Conservation (phyloP, 257 asterid species). For the Cordia subcordata region DNA sequence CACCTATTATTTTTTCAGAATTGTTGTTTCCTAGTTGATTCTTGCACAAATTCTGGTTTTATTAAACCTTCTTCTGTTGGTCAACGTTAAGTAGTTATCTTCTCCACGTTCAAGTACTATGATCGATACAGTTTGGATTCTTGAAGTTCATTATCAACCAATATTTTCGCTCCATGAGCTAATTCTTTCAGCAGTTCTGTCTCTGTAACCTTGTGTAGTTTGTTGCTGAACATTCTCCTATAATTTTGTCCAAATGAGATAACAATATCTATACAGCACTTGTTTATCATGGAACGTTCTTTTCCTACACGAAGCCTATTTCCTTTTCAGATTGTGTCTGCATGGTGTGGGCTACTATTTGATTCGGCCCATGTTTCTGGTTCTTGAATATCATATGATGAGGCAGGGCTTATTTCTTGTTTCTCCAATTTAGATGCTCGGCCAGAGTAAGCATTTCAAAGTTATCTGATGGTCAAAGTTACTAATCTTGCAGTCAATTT, state of each 20-base stretch:
- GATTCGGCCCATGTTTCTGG: no score
- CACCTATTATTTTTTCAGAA: no score
- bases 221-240: no score
- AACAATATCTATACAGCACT: no score
- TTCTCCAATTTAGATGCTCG: no score
- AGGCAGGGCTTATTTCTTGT: no score
- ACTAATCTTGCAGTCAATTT: background rate
- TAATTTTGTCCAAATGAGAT: no score
- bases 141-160: background rate
- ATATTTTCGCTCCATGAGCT: background rate
- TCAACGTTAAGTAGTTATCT: background rate
- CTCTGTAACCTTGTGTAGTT: background rate
- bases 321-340: no score
- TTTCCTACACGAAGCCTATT: no score
- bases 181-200: background rate
- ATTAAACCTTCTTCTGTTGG: background rate
- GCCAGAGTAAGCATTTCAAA: background rate
- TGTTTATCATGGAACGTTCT: no score
- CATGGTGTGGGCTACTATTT: no score
- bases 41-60: background rate
- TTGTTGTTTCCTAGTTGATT: slow-evolving; percentile 3
- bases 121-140: background rate
- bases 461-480: slow-evolving; percentile 2
- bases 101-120: background rate
- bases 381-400: no score